phyloP scores from a whole-genome alignment of 2,329 filamentous ascomycete genomes.

The Shiraia sp. region DNA sequence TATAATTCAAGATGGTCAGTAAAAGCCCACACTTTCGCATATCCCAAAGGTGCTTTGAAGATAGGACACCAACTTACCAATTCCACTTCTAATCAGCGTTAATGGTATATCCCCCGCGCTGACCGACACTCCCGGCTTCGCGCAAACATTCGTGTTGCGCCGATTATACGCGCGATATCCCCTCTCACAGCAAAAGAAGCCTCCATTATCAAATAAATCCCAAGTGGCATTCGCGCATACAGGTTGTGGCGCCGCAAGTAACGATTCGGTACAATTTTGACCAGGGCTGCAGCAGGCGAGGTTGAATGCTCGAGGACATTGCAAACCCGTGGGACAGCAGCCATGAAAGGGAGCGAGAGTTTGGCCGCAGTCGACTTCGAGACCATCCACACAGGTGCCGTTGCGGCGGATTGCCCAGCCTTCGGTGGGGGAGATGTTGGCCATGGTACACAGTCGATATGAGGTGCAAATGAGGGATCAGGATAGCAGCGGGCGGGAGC shows the following conservation, averaged over 20 bases:
- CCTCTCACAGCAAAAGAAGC: conserved; percentile 14
- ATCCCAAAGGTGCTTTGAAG: too few relatives aligned
- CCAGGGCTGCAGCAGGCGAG: conserved; percentile 8
- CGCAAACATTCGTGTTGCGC: conserved; percentile 7
- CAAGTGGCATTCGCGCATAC: conserved; percentile 13
- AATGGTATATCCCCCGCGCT: background rate
- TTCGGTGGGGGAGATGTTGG: background rate
- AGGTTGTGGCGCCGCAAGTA: background rate
- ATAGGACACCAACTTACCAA: conserved; percentile 5
- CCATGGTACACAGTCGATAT: too few relatives aligned
- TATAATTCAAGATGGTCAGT: background rate
- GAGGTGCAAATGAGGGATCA: too few relatives aligned
- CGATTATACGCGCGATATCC: conserved; percentile 7
- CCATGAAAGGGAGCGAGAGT: conserved; percentile 1
- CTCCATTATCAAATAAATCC: conserved; percentile 15
- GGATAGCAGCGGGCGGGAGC: too few relatives aligned
- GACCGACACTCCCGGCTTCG: background rate
- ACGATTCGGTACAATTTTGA: background rate
- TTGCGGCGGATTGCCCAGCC: conserved; percentile 12
- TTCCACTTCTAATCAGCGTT: conserved; percentile 2
- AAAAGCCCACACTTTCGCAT: background rate
- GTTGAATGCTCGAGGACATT: conserved; percentile 11
- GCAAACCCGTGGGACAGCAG: conserved; percentile 8
- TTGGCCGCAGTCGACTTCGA: conserved; percentile 5
- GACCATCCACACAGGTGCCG: conserved; percentile 1